Percentiles rank a stretch among this genome's conserved stretches.
phyloP scores from a whole-genome alignment of 2,329 filamentous ascomycete genomes.

The Sphaerulina musiva region DNA sequence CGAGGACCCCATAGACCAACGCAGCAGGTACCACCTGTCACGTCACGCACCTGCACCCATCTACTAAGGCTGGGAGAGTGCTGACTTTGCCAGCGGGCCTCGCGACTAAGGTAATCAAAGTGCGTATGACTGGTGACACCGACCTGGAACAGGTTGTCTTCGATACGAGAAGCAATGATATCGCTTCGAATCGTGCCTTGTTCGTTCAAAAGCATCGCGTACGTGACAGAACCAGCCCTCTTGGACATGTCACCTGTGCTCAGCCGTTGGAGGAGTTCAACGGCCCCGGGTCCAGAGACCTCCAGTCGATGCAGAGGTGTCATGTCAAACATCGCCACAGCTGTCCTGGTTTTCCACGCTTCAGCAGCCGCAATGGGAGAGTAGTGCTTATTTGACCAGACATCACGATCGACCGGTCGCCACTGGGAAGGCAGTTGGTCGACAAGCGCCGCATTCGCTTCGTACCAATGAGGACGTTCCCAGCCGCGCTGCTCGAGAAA shows the following conservation, averaged over 20 bases:
- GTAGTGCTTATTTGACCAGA: constrained; percentile 53
- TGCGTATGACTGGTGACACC: constrained; percentile 53
- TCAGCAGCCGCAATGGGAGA: constrained; percentile 55
- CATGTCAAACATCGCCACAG: constrained; percentile 58
- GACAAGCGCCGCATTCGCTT: constrained; percentile 50
- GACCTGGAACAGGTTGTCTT: constrained; percentile 48
- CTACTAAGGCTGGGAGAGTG: constrained; percentile 13
- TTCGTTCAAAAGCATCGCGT: constrained; percentile 51
- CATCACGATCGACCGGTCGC: constrained; percentile 51
- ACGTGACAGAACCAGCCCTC: constrained; percentile 47
- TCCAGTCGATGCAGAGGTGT: constrained; percentile 55
- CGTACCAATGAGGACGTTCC: constrained; percentile 60
- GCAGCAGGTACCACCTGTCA: constrained; percentile 55
- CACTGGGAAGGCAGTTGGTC: constrained; percentile 48
- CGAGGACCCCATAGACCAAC: constrained; percentile 58
- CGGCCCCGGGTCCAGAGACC: constrained; percentile 52
- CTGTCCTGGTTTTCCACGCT: constrained; percentile 59
- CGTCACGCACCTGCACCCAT: constrained; percentile 51
- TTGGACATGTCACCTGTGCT: constrained; percentile 47
- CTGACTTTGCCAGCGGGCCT: constrained; percentile 47
- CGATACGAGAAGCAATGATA: constrained; percentile 50
- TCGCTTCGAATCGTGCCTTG: constrained; percentile 52
- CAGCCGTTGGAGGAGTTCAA: constrained; percentile 49
- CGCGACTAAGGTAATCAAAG: constrained; percentile 48
- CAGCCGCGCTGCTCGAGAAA: constrained; percentile 56